Conservation (phyloP, 352 stramenopile species). For the Phytophthora litchii region DNA sequence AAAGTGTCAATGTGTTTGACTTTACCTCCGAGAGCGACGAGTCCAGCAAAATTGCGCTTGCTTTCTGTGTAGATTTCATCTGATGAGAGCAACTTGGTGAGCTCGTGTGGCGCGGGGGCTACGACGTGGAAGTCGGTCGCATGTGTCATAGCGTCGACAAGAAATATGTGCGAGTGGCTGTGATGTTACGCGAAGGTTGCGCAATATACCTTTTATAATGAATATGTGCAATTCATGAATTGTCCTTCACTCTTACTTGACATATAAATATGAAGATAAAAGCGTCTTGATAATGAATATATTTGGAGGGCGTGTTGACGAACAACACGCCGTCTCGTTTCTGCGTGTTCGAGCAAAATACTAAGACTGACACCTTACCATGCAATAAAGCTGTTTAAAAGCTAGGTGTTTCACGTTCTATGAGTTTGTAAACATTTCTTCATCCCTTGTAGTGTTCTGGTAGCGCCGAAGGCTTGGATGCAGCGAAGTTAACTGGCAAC, state of each 20-base stretch:
- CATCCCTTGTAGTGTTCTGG: no score
- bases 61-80: constrained; percentile 3
- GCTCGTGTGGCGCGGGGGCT: constrained; percentile 6
- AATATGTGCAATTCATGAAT: background rate
- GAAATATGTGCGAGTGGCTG: no score
- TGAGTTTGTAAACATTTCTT: no score
- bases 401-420: no score
- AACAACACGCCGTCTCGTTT: background rate
- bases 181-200: background rate
- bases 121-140: background rate
- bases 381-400: no score
- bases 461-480: no score
- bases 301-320: background rate
- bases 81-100: constrained; percentile 8
- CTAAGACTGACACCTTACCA: no score
- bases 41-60: constrained; percentile 5
- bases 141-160: background rate
- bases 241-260: background rate
- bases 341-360: background rate
- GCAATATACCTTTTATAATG: background rate
- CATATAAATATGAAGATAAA: no score
- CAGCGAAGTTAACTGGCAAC: no score
- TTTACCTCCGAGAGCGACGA: constrained; percentile 24
- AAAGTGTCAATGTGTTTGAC: constrained; percentile 6
- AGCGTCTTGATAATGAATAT: no score